Base-by-base conservation (phyloP, 148 eudicot genomes). In the Rhododendron molle region DNA sequence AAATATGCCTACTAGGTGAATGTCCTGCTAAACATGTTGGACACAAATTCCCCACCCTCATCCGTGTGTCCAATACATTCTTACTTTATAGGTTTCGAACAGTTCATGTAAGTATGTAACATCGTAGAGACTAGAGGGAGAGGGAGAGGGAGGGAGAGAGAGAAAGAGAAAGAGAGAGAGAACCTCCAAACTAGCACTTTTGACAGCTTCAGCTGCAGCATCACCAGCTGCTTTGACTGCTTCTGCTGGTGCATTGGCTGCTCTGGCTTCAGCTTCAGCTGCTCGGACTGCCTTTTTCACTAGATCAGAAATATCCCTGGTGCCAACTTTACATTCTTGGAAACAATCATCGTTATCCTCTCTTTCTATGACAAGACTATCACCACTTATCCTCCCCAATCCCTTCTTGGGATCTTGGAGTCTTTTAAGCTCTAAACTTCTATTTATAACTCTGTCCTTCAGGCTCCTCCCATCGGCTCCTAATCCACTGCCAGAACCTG, bases 211-310 rank as follows among this genome's bases (percentile, higher is more conserved):
- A 52, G 99, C 98, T 82, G 99, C 99, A 89, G 94, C 96, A 89
- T 97, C 99, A 71, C 98, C 95, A 86, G 96, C 99, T 81, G 99
- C 98, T 90, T 85, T 93, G 73, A 97, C 84, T 80, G 99, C 99
- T 92, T 91, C 96, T 43, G 83, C 85, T 62, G 96, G 98, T 78
- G 98, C 99, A 88, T 88, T 89, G 73, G 95, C 98, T 83, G 96
- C 91, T 89, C 89, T 93, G 43, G 99, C 99, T 92, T 95, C 99
- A 88, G 98, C 94, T 93, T 97, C 98, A 87, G 99, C 99, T 87
- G 98, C 98, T 90, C 89, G 88, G 81, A 94, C 98, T 86, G 99
- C 99, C 83, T 93, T 93, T 78, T 88, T 97, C 32, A 97, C 98
- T 73, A 97, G 86, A 86, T 94, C 98, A 85, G 95, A 89, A 65